Base-by-base conservation (phyloP, 306 rosid genomes). In the Betula pendula region DNA sequence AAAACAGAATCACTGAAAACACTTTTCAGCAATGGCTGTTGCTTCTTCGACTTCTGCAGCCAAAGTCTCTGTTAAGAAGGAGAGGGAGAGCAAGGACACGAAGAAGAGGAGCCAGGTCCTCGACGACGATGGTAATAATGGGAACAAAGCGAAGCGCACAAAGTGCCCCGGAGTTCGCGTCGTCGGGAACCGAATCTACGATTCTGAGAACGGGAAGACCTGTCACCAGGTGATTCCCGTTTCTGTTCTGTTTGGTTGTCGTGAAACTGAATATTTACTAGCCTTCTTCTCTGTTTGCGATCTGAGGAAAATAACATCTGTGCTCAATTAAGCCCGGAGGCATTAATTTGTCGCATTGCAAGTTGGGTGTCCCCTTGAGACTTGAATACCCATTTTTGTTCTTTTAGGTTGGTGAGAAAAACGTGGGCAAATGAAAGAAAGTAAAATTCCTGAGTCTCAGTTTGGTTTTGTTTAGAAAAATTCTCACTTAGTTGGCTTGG, bases 211-310 rank as follows among this genome's bases (percentile, higher is more conserved):
- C 31, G 91, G 91, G 4, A 82, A 72, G 69, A 75, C 84, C 75
- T 87, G 91, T 55, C 91, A 87, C 71, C 91, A 85, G 84, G 89
- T 87, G 59, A 49, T 17, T 33, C 55, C 31, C 14, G 1, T 47
- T 43, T 38, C 11, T 19, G 8, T 56, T 65, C 2, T 7, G 56
- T 55, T 56, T 71, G 20, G 49, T 24, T 73, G 29, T 11, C 44
- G 59, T 43, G 78, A 73, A 79, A 72, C 6, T 12, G 40, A 59
- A 13, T 12, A 45, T 45, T 45, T 45, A 45, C 11, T 49, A 5
- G 2, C 1, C 6, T 49, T 49, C 55, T 15, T 49, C 20, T 49
- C 55, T 49, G 55, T 43, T 22, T 60, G 62, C 16, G 20, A 5
- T 0, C 14, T 45, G 4, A 15, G 15, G 62, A 22, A 22, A 22